Percentiles rank a stretch among this genome's conserved stretches.
Evolutionary conservation across 495 filamentous ascomycete species (phyloP).

Genomic region (Daldinia bambusicola): DNA sequence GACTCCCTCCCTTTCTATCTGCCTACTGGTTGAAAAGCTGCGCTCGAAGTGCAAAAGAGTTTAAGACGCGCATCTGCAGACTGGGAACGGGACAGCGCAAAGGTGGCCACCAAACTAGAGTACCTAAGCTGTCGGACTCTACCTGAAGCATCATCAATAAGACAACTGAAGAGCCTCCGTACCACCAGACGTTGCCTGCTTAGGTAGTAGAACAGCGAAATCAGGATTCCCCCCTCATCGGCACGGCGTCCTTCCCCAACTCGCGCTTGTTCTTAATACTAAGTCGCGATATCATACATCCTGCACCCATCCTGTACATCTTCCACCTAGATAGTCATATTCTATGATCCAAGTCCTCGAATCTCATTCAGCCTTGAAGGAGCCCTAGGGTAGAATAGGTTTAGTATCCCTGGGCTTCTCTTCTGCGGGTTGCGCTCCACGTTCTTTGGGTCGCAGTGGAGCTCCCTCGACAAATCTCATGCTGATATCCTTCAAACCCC

Average conservation of each 20-base stretch:
- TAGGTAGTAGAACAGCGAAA: conserved; percentile 26
- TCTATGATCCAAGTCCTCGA: conserved; percentile 13
- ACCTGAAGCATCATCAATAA: conserved; percentile 34
- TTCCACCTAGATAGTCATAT: not conserved
- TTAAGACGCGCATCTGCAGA: conserved; percentile 45
- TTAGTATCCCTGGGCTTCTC: conserved; percentile 1
- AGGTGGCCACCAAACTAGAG: conserved; percentile 33
- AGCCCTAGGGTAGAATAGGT: conserved; percentile 23
- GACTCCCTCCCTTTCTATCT: conserved; percentile 42
- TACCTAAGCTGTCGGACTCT: conserved; percentile 29
- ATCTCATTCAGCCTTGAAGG: conserved; percentile 37
- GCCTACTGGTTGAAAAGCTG: conserved; percentile 45
- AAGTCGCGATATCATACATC: conserved; percentile 29
- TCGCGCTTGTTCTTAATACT: not conserved
- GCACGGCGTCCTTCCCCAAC: not conserved
- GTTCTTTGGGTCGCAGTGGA: conserved; percentile 43
- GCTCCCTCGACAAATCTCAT: conserved; percentile 41
- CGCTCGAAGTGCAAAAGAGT: conserved; percentile 31
- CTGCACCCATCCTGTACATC: conserved; percentile 10
- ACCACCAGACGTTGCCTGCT: conserved; percentile 39
- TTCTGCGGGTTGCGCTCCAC: conserved; percentile 31
- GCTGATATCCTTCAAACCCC: conserved; percentile 42
- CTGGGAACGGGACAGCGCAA: conserved; percentile 34
- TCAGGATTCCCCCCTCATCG: conserved; percentile 32
- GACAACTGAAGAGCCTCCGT: conserved; percentile 48